Evolutionary conservation across 805 yeast genomes (phyloP).

Genomic region (Jamesozyma piceae): DNA sequence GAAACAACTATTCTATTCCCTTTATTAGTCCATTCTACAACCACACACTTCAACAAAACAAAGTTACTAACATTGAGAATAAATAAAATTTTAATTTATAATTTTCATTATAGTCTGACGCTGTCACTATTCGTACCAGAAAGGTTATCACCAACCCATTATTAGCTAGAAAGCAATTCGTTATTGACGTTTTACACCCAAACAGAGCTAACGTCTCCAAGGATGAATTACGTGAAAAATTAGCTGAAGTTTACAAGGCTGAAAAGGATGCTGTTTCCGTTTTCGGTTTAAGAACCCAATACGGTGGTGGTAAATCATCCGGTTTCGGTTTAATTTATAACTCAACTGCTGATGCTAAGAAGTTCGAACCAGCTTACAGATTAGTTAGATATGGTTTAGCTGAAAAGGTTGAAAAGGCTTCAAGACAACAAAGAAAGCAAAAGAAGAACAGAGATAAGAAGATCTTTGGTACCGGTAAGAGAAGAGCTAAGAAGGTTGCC

Average conservation of each 20-base stretch:
- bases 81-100: not conserved
- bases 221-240: conserved; percentile 96
- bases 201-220: conserved; percentile 98
- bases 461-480: conserved; percentile 96
- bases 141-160: conserved; percentile 97
- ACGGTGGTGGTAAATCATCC: conserved; percentile 99
- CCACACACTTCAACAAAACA: no score
- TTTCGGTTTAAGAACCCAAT: conserved; percentile 98
- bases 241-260: conserved; percentile 81
- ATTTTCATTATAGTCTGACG: conserved; percentile 67
- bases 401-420: conserved; percentile 89
- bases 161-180: conserved; percentile 98
- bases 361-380: conserved; percentile 98
- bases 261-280: conserved; percentile 93
- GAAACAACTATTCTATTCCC: no score
- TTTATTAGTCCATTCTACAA: no score
- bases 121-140: conserved; percentile 99
- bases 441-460: conserved; percentile 99
- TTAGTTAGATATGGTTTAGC: conserved; percentile 98
- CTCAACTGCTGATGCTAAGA: conserved; percentile 95
- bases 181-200: conserved; percentile 98
- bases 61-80: conserved; percentile 11
- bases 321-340: conserved; percentile 99
- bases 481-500: conserved; percentile 87
- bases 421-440: conserved; percentile 99